These are phyloP conservation scores for Neurospora sp. DNA, from an alignment of 2,329 filamentous ascomycete species.

Conservation along the genomic window DNA sequence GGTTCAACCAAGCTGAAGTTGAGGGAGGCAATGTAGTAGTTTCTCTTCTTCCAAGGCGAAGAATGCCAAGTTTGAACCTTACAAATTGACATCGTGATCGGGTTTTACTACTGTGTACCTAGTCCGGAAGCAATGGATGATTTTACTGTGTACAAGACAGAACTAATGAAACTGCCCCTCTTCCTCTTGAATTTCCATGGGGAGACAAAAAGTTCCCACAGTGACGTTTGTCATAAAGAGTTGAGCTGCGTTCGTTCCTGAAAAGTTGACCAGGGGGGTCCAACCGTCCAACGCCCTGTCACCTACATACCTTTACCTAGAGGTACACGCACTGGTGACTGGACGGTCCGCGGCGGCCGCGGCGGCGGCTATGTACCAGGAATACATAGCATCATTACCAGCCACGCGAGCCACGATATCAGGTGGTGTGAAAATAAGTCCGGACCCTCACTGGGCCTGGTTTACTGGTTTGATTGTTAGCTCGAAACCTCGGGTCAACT, in stretches of 20 bases:
- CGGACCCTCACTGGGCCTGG: no score
- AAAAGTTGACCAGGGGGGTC: not conserved
- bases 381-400: not conserved
- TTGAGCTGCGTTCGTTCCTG: not conserved
- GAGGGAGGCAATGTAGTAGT: not conserved
- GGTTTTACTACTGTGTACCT: no score
- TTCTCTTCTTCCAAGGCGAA: not conserved
- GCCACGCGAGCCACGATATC: not conserved
- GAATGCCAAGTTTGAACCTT: not conserved
- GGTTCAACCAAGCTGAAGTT: not conserved
- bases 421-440: no score
- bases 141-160: not conserved
- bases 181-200: not conserved
- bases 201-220: not conserved
- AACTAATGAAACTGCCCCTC: not conserved
- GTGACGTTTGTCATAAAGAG: not conserved
- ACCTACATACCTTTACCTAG: not conserved
- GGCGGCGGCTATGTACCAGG: no score
- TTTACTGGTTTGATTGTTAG: no score
- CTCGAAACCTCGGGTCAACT: no score
- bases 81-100: not conserved
- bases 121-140: not conserved
- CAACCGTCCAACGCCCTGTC: not conserved
- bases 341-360: not conserved
- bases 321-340: not conserved